Conservation (phyloP, 306 rosid species). For the Aeschynomene evenia region DNA sequence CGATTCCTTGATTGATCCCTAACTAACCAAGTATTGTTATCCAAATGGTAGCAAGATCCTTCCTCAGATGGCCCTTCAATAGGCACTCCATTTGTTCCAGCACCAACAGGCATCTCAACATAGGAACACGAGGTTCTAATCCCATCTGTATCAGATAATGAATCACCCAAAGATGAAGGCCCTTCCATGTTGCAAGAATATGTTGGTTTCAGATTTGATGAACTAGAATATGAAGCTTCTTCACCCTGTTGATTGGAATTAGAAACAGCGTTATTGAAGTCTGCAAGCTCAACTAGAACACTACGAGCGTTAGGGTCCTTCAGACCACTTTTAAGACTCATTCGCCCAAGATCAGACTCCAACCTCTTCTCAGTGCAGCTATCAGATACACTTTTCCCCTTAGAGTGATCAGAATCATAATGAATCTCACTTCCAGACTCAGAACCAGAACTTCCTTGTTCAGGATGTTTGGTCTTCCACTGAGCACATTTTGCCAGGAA, state of each 20-base stretch:
- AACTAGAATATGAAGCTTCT: slow-evolving; percentile 47
- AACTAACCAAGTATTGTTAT: slow-evolving; percentile 60
- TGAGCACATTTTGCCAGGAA: slow-evolving; percentile 70
- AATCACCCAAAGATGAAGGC: slow-evolving; percentile 55
- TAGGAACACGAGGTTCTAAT: slow-evolving; percentile 55
- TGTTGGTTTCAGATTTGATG: slow-evolving; percentile 56
- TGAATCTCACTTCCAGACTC: slow-evolving; percentile 51
- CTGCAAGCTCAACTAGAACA: slow-evolving; percentile 66
- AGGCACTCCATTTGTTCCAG: slow-evolving; percentile 66
- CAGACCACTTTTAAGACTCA: slow-evolving; percentile 51
- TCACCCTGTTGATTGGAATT: slow-evolving; percentile 56
- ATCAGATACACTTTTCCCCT: slow-evolving; percentile 52
- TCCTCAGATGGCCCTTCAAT: slow-evolving; percentile 93
- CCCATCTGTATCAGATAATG: slow-evolving; percentile 50
- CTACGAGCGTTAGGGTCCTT: slow-evolving; percentile 51
- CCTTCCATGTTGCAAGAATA: slow-evolving; percentile 64
- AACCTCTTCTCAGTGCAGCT: slow-evolving; percentile 47
- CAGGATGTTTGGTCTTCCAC: slow-evolving; percentile 68
- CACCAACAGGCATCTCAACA: slow-evolving; percentile 55
- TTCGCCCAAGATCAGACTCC: slow-evolving; percentile 63
- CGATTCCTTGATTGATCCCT: slow-evolving; percentile 71
- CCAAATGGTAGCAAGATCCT: slow-evolving; percentile 69
- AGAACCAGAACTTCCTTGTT: slow-evolving; percentile 59
- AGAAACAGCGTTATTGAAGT: slow-evolving; percentile 53
- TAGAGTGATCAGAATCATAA: slow-evolving; percentile 50